Percentiles rank a stretch among this genome's conserved stretches.
Conservation (phyloP, 1,139 yeast species). For the Geotrichum histeridarum region DNA sequence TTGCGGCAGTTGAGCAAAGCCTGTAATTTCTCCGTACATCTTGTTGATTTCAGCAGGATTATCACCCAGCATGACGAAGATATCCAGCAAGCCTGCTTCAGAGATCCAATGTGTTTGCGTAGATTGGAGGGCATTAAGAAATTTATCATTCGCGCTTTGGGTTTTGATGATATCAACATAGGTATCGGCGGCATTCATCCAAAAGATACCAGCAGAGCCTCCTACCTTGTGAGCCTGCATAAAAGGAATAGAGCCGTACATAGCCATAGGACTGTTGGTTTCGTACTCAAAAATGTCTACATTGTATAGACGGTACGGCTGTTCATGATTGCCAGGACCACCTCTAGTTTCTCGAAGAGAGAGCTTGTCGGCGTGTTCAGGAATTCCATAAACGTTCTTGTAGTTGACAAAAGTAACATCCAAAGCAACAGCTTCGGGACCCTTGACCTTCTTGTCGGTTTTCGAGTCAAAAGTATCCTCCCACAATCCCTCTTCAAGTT, state of each 20-base stretch:
- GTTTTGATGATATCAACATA: slow-evolving; percentile 64
- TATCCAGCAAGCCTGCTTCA: slow-evolving; percentile 78
- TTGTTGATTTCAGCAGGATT: slow-evolving; percentile 56
- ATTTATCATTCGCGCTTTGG: slow-evolving; percentile 21
- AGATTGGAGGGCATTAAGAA: slow-evolving; percentile 16
- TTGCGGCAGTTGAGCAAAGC: slow-evolving; percentile 71
- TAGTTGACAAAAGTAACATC: slow-evolving; percentile 65
- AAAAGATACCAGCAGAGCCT: slow-evolving; percentile 69
- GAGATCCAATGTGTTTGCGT: slow-evolving; percentile 81
- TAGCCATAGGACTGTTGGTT: slow-evolving; percentile 71
- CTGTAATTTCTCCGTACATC: slow-evolving; percentile 69
- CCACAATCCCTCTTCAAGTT: slow-evolving; percentile 35
- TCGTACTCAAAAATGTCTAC: slow-evolving; percentile 95
- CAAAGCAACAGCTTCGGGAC: slow-evolving; percentile 84
- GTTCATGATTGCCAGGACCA: slow-evolving; percentile 39
- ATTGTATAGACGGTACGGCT: slow-evolving; percentile 82
- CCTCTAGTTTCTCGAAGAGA: slow-evolving; percentile 63
- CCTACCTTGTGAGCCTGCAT: slow-evolving; percentile 63
- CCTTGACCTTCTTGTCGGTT: slow-evolving; percentile 61
- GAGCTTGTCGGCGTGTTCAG: slow-evolving; percentile 87
- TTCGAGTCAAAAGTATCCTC: slow-evolving; percentile 45
- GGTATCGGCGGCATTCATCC: slow-evolving; percentile 93
- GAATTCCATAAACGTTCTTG: slow-evolving; percentile 76
- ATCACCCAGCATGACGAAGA: slow-evolving; percentile 62
- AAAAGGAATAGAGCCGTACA: slow-evolving; percentile 93